Percentiles rank a stretch among this genome's conserved stretches.
Evolutionary conservation across 2,329 filamentous ascomycete genomes (phyloP).

Genomic region (Colletotrichum liaoningense): DNA sequence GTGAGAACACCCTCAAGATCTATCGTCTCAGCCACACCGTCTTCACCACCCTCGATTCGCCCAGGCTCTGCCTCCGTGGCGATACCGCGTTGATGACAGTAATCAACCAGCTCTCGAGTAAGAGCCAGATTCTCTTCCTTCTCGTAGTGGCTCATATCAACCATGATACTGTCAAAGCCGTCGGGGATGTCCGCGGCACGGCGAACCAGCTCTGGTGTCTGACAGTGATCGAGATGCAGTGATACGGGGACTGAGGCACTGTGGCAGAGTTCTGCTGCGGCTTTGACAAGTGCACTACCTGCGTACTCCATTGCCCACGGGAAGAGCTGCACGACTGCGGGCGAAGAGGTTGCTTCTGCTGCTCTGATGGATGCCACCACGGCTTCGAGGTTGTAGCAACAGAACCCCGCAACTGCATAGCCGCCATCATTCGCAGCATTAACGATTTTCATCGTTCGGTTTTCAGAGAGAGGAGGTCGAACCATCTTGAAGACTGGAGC

Average conservation of each 20-base stretch:
- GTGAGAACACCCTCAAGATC: slow-evolving; percentile 66
- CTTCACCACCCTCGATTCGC: slow-evolving; percentile 72
- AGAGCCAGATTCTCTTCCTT: slow-evolving; percentile 75
- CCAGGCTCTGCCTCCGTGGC: slow-evolving; percentile 78
- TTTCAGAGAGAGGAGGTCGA: background rate
- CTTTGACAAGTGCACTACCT: background rate
- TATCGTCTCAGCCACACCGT: slow-evolving; percentile 72
- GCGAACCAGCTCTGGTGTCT: slow-evolving; percentile 68
- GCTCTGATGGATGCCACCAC: background rate
- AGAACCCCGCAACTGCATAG: slow-evolving; percentile 65
- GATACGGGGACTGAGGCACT: slow-evolving; percentile 40
- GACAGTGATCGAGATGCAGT: slow-evolving; percentile 76
- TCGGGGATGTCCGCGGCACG: slow-evolving; percentile 63
- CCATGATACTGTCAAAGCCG: slow-evolving; percentile 78
- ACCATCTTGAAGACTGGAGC: background rate
- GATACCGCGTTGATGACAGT: slow-evolving; percentile 73
- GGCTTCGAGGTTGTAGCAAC: slow-evolving; percentile 45
- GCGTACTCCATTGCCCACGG: background rate
- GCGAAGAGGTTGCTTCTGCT: background rate
- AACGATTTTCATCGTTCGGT: slow-evolving; percentile 53
- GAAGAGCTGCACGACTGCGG: background rate
- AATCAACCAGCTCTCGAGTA: slow-evolving; percentile 69
- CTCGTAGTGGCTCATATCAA: slow-evolving; percentile 81
- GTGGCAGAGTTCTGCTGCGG: background rate
- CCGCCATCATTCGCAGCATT: slow-evolving; percentile 63